A percentile compares a stretch with the other conserved stretches of the same genome.
These are phyloP conservation scores for Malus sieversii DNA, from an alignment of 306 rosid species.

Conservation along the genomic window DNA sequence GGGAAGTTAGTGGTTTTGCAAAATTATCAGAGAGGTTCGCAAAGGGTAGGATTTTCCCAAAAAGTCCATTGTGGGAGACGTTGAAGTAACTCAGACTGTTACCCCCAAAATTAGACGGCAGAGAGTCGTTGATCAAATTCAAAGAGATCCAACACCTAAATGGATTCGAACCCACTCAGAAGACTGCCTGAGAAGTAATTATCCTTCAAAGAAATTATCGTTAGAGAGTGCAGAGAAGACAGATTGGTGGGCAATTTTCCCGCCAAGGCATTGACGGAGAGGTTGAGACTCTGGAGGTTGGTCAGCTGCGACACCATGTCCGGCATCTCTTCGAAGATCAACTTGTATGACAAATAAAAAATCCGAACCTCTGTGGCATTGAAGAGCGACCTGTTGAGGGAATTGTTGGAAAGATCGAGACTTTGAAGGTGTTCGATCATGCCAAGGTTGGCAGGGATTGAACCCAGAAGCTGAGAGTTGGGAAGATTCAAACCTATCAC, in stretches of 20 bases:
- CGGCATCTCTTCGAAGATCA: conserved; percentile 46
- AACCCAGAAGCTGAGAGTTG: conserved; percentile 51
- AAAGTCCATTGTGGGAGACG: conserved; percentile 50
- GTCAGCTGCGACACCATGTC: conserved; percentile 21
- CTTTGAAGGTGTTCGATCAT: conserved; percentile 47
- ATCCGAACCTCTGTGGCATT: conserved; percentile 41
- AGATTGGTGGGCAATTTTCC: conserved; percentile 55
- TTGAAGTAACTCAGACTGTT: conserved; percentile 42
- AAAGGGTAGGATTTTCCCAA: conserved; percentile 42
- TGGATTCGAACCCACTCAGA: conserved; percentile 25
- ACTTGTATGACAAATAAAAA: conserved; percentile 53
- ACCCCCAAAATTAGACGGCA: conserved; percentile 47
- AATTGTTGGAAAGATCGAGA: conserved; percentile 77
- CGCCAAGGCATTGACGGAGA: conserved; percentile 68
- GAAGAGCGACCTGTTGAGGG: conserved; percentile 50
- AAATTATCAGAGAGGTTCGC: too few relatives aligned
- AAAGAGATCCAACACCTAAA: conserved; percentile 68
- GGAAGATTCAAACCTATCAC: conserved; percentile 51
- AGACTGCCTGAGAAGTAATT: conserved; percentile 58
- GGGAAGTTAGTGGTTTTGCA: too few relatives aligned
- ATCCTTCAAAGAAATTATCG: conserved; percentile 35
- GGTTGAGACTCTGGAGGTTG: conserved; percentile 45
- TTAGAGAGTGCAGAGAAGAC: conserved; percentile 36
- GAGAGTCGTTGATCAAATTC: conserved; percentile 58
- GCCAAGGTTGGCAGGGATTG: conserved; percentile 68